phyloP scores from a whole-genome alignment of 2,329 filamentous ascomycete species.

The Lasiodiplodia sp. region DNA sequence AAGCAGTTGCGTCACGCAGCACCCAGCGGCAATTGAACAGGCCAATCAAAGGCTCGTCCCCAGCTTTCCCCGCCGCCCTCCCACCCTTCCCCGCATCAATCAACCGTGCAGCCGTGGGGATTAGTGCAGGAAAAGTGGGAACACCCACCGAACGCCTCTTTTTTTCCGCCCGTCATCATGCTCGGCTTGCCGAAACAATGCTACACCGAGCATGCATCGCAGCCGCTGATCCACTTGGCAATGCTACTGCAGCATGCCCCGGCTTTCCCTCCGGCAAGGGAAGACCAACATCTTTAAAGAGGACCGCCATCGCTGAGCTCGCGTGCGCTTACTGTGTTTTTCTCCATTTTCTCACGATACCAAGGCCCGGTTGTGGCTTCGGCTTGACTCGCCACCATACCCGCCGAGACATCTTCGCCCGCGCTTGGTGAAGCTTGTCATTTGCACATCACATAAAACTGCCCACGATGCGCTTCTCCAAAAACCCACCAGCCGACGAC shows the following conservation, averaged over 20 bases:
- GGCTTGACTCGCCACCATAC: neutral
- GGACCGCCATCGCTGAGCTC: neutral
- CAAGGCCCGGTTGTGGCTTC: neutral
- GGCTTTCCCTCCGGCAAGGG: conserved; percentile 14
- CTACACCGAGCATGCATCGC: neutral
- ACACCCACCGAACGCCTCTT: conserved; percentile 13
- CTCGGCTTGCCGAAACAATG: conserved; percentile 14
- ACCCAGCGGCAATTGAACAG: neutral
- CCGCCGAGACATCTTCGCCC: conserved; percentile 16
- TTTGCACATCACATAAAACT: neutral
- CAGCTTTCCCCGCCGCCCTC: conserved; percentile 8
- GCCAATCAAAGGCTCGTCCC: neutral
- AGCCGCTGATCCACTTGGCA: neutral
- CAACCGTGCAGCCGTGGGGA: conserved; percentile 3
- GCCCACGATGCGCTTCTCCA: conserved; percentile 6
- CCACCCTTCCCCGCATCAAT: conserved; percentile 17
- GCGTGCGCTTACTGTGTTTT: neutral
- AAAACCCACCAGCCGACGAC: neutral
- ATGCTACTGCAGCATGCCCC: neutral
- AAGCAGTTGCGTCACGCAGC: neutral
- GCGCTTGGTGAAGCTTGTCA: conserved; percentile 19
- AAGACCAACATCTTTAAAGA: neutral
- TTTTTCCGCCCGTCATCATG: conserved; percentile 12
- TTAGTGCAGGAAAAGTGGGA: conserved; percentile 4
- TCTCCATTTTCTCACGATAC: neutral